Evolutionary conservation across 2,329 filamentous ascomycete species (phyloP).

Genomic region (Blumeria graminis): DNA sequence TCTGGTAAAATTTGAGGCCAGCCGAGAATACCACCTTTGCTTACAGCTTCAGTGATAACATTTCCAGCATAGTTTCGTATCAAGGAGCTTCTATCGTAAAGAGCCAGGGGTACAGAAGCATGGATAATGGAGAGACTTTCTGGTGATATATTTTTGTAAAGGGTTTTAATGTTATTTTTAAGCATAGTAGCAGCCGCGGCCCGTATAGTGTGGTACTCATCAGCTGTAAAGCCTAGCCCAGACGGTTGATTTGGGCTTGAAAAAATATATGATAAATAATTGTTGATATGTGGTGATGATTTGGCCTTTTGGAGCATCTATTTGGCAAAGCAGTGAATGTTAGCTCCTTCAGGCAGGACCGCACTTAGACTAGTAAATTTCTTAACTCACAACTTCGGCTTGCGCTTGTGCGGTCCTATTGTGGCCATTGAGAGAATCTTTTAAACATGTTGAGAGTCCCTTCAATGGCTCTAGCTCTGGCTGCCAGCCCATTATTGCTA

Average conservation of each 20-base stretch:
- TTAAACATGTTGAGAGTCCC: slow-evolving; percentile 73
- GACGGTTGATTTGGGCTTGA: slow-evolving; percentile 40
- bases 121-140: slow-evolving; percentile 54
- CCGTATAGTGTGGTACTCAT: slow-evolving; percentile 52
- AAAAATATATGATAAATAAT: slow-evolving; percentile 85
- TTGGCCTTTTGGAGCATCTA: slow-evolving; percentile 89
- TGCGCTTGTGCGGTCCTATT: slow-evolving; percentile 64
- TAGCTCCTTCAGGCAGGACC: not conserved
- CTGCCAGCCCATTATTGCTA: slow-evolving; percentile 59
- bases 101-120: slow-evolving; percentile 48
- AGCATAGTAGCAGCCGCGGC: slow-evolving; percentile 81
- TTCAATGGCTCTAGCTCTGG: slow-evolving; percentile 65
- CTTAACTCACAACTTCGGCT: slow-evolving; percentile 52
- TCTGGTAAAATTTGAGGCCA: slow-evolving; percentile 84
- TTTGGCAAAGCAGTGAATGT: slow-evolving; percentile 3
- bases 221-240: slow-evolving; percentile 30
- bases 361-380: not conserved
- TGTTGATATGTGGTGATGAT: slow-evolving; percentile 76
- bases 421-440: slow-evolving; percentile 73
- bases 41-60: slow-evolving; percentile 80
- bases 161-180: slow-evolving; percentile 69
- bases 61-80: slow-evolving; percentile 79
- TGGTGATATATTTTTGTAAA: slow-evolving; percentile 54
- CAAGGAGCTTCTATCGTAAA: slow-evolving; percentile 60
- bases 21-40: slow-evolving; percentile 58